Evolutionary conservation across 805 yeast species (phyloP).

Genomic region (Starmerella riodocensis): DNA sequence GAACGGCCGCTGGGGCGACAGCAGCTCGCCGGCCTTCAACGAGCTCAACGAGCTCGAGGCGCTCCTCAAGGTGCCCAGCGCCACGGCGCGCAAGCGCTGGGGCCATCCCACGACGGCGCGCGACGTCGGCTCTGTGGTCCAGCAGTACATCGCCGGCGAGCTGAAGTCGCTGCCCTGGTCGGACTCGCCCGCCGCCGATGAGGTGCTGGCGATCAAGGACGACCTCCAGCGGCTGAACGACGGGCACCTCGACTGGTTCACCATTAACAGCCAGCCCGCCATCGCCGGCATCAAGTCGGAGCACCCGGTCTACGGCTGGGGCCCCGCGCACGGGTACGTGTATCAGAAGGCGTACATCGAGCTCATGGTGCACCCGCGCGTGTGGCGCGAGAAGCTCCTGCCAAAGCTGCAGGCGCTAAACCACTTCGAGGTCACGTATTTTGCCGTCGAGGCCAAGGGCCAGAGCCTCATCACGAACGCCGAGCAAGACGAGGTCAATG

Average conservation of each 20-base stretch:
- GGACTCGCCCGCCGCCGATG: slow-evolving; percentile 74
- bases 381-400: slow-evolving; percentile 35
- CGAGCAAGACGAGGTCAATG: slow-evolving; percentile 65
- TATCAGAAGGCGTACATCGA: slow-evolving; percentile 91
- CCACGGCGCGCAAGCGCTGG: slow-evolving; percentile 76
- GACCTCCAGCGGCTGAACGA: slow-evolving; percentile 52
- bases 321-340: slow-evolving; percentile 83
- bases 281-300: slow-evolving; percentile 64
- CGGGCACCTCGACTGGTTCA: slow-evolving; percentile 45
- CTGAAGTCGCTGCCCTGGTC: slow-evolving; percentile 82
- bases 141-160: slow-evolving; percentile 57
- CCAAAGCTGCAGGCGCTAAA: slow-evolving; percentile 29
- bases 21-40: slow-evolving; percentile 94
- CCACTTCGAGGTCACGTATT: slow-evolving; percentile 49
- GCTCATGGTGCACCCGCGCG: slow-evolving; percentile 54
- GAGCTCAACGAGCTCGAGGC: slow-evolving; percentile 73
- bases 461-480: slow-evolving; percentile 51
- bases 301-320: slow-evolving; percentile 80
- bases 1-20: slow-evolving; percentile 97
- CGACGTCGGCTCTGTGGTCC: slow-evolving; percentile 53
- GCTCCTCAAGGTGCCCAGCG: slow-evolving; percentile 60
- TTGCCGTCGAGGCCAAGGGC: slow-evolving; percentile 46
- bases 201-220: slow-evolving; percentile 48
- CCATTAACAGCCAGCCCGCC: slow-evolving; percentile 91
- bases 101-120: slow-evolving; percentile 52